These are phyloP conservation scores for Hypoxylon sp. DNA, from an alignment of 2,329 filamentous ascomycete genomes.

Conservation along the genomic window DNA sequence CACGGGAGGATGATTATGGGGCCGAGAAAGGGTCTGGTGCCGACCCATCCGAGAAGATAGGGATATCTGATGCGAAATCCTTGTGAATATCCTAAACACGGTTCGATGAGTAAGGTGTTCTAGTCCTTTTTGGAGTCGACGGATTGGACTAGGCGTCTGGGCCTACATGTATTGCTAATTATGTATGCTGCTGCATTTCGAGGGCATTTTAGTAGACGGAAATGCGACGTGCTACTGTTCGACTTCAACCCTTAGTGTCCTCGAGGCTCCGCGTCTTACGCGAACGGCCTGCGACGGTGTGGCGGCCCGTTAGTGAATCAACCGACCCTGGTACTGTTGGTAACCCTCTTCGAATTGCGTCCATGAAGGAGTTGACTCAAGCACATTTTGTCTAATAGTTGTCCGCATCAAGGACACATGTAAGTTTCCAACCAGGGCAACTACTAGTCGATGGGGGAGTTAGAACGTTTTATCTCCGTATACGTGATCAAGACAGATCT, in stretches of 20 bases:
- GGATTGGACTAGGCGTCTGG: background rate
- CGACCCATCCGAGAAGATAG: slow-evolving; percentile 10
- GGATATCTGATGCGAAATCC: slow-evolving; percentile 9
- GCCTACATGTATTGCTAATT: background rate
- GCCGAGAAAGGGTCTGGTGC: slow-evolving; percentile 25
- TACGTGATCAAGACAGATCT: background rate
- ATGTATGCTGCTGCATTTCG: background rate
- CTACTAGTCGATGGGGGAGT: background rate
- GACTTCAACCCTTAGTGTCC: background rate
- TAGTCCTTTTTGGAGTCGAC: background rate
- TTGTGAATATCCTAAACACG: background rate
- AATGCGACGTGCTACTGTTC: background rate
- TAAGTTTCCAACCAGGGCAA: background rate
- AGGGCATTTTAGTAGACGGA: background rate
- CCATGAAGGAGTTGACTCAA: slow-evolving; percentile 3
- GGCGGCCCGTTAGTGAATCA: background rate
- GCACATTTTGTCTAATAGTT: background rate
- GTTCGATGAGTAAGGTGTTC: background rate
- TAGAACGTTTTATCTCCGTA: slow-evolving; percentile 12
- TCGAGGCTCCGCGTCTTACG: background rate
- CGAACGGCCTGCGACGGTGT: background rate
- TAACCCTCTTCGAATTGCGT: background rate
- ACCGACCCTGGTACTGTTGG: background rate
- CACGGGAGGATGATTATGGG: slow-evolving; percentile 39
- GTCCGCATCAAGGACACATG: background rate